A percentile compares a stretch with the other conserved stretches of the same genome.
phyloP scores from a whole-genome alignment of 345 rosid genomes.

The Populus nigra region DNA sequence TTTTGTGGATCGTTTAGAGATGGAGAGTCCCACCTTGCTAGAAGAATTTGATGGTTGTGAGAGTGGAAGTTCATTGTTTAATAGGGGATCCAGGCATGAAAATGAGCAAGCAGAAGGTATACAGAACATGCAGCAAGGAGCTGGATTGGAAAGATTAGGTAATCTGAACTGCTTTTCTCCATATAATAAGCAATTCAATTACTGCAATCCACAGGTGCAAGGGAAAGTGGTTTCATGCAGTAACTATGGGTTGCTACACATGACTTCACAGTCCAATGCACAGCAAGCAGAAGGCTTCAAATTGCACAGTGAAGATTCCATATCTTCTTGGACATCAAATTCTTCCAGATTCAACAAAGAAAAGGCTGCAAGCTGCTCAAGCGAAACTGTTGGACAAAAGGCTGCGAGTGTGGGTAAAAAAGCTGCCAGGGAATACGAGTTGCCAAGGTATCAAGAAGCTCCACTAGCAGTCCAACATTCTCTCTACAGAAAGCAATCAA shows the following conservation, averaged over 20 bases:
- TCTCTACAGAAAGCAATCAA: conserved; percentile 8
- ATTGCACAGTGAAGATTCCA: conserved; percentile 40
- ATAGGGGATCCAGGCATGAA: conserved; percentile 25
- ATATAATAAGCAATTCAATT: conserved; percentile 34
- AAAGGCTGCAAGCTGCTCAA: conserved; percentile 27
- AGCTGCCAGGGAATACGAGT: conserved; percentile 23
- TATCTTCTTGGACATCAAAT: conserved; percentile 44
- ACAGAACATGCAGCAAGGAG: conserved; percentile 27
- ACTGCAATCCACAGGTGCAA: conserved; percentile 24
- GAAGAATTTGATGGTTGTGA: conserved; percentile 35
- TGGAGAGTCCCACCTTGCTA: conserved; percentile 35
- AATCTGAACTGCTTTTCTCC: conserved; percentile 30
- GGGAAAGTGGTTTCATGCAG: conserved; percentile 26
- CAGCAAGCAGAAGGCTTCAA: conserved; percentile 40
- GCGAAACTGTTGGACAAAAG: conserved; percentile 24
- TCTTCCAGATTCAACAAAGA: conserved; percentile 33
- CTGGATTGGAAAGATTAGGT: conserved; percentile 25
- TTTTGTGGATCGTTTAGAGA: conserved; percentile 29
- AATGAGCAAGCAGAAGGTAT: conserved; percentile 28
- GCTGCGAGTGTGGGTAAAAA: conserved; percentile 18
- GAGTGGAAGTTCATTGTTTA: conserved; percentile 32
- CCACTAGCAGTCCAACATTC: conserved; percentile 11
- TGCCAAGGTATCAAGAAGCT: conserved; percentile 24
- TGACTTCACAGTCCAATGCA: conserved; percentile 27
- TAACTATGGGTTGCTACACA: conserved; percentile 22